A percentile compares a stretch with the other conserved stretches of the same genome.
Conservation (phyloP, 805 yeast species). For the Candida namnaoensis region DNA sequence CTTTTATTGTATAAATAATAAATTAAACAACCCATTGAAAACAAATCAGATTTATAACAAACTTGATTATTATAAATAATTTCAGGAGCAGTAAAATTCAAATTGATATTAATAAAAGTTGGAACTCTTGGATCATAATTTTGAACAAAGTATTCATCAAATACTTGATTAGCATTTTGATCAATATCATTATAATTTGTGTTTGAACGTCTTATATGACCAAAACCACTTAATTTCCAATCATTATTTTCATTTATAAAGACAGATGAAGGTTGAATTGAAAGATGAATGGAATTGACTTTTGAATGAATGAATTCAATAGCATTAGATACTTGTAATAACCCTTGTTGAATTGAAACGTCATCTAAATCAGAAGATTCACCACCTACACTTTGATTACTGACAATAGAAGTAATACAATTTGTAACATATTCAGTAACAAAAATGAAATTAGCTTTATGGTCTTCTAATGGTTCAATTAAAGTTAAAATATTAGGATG, state of each 20-base stretch:
- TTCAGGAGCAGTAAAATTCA: slow-evolving; percentile 82
- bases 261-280: slow-evolving; percentile 70
- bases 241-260: slow-evolving; percentile 79
- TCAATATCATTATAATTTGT: slow-evolving; percentile 8
- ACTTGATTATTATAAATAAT: slow-evolving; percentile 57
- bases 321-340: slow-evolving; percentile 70
- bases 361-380: slow-evolving; percentile 44
- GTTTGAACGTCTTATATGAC: slow-evolving; percentile 40
- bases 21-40: slow-evolving; percentile 74
- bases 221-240: slow-evolving; percentile 87
- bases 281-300: slow-evolving; percentile 68
- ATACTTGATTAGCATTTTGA: too few species aligned
- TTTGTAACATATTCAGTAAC: slow-evolving; percentile 75
- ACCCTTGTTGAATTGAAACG: slow-evolving; percentile 70
- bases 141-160: slow-evolving; percentile 54
- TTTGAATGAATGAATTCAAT: slow-evolving; percentile 75
- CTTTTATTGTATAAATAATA: slow-evolving; percentile 52
- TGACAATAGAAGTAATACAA: slow-evolving; percentile 35
- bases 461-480: slow-evolving; percentile 85
- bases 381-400: slow-evolving; percentile 5
- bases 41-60: slow-evolving; percentile 67
- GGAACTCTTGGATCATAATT: slow-evolving; percentile 75
- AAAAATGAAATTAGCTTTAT: slow-evolving; percentile 66
- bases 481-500: slow-evolving; percentile 85
- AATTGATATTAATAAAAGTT: slow-evolving; percentile 54